Evolutionary conservation across 495 filamentous ascomycete genomes (phyloP).

Genomic region (Cercophora scortea): DNA sequence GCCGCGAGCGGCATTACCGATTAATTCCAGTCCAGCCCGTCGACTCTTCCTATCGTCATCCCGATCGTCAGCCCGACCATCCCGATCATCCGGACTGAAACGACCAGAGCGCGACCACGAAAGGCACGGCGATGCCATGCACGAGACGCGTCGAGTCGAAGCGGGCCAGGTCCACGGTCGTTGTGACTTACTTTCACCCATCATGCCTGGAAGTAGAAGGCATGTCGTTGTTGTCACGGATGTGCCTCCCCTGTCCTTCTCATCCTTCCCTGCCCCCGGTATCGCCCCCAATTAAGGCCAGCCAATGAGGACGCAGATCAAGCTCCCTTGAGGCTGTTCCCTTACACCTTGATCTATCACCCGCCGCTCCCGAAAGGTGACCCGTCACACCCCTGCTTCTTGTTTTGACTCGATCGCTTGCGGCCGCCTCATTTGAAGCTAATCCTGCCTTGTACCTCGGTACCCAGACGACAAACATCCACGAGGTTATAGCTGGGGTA

Average conservation of each 20-base stretch:
- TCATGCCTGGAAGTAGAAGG: background rate
- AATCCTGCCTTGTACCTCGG: constrained; percentile 11
- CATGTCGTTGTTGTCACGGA: background rate
- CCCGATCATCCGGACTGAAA: no score
- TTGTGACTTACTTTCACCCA: no score
- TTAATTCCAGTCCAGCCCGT: no score
- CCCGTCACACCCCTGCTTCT: constrained; percentile 21
- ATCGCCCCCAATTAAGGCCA: constrained; percentile 13
- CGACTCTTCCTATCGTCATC: no score
- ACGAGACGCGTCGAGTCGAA: no score
- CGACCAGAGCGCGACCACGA: no score
- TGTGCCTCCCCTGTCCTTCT: background rate
- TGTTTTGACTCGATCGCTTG: constrained; percentile 26
- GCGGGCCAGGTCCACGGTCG: no score
- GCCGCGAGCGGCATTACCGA: no score
- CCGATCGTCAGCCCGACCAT: no score
- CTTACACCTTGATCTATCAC: constrained; percentile 14
- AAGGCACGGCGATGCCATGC: no score
- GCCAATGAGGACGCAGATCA: constrained; percentile 15
- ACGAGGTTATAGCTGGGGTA: no score
- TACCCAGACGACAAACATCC: constrained; percentile 6
- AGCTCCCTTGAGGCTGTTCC: constrained; percentile 21
- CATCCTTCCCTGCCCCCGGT: constrained; percentile 3
- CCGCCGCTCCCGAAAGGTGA: constrained; percentile 22
- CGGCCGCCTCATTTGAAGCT: constrained; percentile 17